Conservation (phyloP, 2,329 filamentous ascomycete genomes). For the Colletotrichum orbiculare region DNA sequence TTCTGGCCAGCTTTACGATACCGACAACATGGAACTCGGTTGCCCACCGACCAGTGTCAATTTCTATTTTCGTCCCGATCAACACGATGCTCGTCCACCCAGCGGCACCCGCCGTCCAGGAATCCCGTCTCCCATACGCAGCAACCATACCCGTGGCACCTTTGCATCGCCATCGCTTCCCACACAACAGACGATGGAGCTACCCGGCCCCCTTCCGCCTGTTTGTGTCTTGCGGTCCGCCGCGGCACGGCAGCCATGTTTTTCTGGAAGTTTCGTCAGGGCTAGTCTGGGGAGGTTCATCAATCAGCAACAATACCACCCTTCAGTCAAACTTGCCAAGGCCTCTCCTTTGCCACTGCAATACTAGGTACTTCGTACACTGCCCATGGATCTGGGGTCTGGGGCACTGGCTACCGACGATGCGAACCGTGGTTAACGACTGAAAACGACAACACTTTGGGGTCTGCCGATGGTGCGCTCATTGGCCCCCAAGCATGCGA, state of each 20-base stretch:
- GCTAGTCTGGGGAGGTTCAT: slow-evolving; percentile 17
- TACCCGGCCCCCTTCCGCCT: slow-evolving; percentile 15
- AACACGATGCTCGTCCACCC: slow-evolving; percentile 12
- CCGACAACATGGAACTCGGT: slow-evolving; percentile 22
- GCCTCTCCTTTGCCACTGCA: slow-evolving; percentile 10
- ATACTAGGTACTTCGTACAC: neutral
- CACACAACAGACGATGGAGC: slow-evolving; percentile 10
- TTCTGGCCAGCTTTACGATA: slow-evolving; percentile 27
- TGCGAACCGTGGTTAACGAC: slow-evolving; percentile 23
- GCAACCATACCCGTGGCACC: neutral
- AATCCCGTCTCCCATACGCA: neutral
- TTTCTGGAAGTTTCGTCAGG: neutral
- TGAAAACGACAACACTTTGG: neutral
- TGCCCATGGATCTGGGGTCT: slow-evolving; percentile 12
- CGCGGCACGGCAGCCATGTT: neutral
- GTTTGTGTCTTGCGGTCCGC: slow-evolving; percentile 9
- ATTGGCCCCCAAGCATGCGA: too few species aligned
- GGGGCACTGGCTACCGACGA: slow-evolving; percentile 9
- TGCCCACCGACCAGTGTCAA: slow-evolving; percentile 2
- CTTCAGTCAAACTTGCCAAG: slow-evolving; percentile 31
- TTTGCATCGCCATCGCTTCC: neutral
- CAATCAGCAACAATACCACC: slow-evolving; percentile 33
- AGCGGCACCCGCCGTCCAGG: neutral
- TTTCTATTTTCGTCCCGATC: slow-evolving; percentile 20
- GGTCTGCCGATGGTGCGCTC: neutral